A percentile compares a stretch with the other conserved stretches of the same genome.
Evolutionary conservation across 2,329 filamentous ascomycete genomes (phyloP).

Genomic region (Elsinoe ampelina): DNA sequence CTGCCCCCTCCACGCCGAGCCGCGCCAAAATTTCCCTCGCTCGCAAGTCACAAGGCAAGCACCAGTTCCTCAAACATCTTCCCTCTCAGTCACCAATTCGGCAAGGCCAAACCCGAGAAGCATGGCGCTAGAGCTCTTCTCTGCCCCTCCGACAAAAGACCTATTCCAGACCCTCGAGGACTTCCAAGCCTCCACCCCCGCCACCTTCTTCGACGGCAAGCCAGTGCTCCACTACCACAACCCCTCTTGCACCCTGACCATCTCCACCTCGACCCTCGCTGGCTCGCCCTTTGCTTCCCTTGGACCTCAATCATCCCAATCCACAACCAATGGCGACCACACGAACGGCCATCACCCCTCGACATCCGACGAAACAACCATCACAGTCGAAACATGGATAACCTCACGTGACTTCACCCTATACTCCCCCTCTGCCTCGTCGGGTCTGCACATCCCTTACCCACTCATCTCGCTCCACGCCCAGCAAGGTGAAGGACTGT

Average conservation of each 20-base stretch:
- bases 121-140: conserved; percentile 43
- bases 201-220: conserved; percentile 61
- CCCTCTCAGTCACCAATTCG: neutral
- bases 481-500: conserved; percentile 53
- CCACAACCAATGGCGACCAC: conserved; percentile 15
- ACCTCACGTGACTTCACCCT: conserved; percentile 48
- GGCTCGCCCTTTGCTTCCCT: conserved; percentile 34
- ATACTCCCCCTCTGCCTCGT: conserved; percentile 49
- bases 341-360: conserved; percentile 15
- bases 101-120: neutral
- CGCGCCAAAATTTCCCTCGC: neutral
- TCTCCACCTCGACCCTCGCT: conserved; percentile 46
- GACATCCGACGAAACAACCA: conserved; percentile 20
- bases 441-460: conserved; percentile 62
- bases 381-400: conserved; percentile 15
- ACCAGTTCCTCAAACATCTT: neutral
- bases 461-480: conserved; percentile 67
- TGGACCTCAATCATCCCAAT: conserved; percentile 37
- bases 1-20: neutral
- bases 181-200: conserved; percentile 63
- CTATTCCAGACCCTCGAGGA: conserved; percentile 58
- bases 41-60: neutral
- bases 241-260: conserved; percentile 47
- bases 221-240: conserved; percentile 61
- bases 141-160: conserved; percentile 44